phyloP scores from a whole-genome alignment of 2,329 filamentous ascomycete species.

The Penicillium verrucosum region DNA sequence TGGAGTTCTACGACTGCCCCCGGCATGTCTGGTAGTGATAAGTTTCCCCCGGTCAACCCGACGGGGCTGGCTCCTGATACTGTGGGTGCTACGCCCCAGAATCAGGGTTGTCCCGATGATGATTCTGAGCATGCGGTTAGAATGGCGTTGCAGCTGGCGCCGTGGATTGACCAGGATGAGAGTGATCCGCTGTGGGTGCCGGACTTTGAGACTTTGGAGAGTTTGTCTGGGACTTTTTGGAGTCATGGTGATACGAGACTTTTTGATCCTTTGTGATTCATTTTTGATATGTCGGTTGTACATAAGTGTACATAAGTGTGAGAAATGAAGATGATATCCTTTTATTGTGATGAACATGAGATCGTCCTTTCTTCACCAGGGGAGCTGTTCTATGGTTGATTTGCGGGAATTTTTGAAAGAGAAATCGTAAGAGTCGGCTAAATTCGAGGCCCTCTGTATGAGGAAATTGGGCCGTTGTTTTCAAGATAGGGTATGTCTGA shows the following conservation, averaged over 20 bases:
- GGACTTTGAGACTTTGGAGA: conserved; percentile 38
- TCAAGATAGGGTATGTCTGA: not conserved
- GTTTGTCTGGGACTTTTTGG: conserved; percentile 32
- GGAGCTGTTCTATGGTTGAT: too few species aligned
- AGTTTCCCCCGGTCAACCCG: conserved; percentile 9
- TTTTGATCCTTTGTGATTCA: conserved; percentile 29
- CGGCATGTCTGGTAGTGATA: conserved; percentile 18
- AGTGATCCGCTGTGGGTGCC: conserved; percentile 40
- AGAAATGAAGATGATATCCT: not conserved
- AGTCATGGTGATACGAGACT: conserved; percentile 25
- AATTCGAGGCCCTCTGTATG: not conserved
- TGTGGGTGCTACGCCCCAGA: not conserved
- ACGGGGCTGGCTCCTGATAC: conserved; percentile 13
- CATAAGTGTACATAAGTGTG: not conserved
- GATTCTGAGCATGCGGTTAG: conserved; percentile 35
- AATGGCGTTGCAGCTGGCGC: conserved; percentile 40
- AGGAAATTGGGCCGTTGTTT: not conserved
- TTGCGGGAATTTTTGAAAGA: not conserved
- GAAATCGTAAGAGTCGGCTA: not conserved
- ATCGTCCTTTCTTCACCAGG: too few species aligned
- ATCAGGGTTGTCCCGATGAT: conserved; percentile 18
- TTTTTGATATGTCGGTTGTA: not conserved
- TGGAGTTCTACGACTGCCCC: conserved; percentile 11
- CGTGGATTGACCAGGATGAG: conserved; percentile 40
- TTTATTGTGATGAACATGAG: not conserved